These are phyloP conservation scores for Rosa rugosa DNA, from an alignment of 306 rosid species.

Conservation along the genomic window DNA sequence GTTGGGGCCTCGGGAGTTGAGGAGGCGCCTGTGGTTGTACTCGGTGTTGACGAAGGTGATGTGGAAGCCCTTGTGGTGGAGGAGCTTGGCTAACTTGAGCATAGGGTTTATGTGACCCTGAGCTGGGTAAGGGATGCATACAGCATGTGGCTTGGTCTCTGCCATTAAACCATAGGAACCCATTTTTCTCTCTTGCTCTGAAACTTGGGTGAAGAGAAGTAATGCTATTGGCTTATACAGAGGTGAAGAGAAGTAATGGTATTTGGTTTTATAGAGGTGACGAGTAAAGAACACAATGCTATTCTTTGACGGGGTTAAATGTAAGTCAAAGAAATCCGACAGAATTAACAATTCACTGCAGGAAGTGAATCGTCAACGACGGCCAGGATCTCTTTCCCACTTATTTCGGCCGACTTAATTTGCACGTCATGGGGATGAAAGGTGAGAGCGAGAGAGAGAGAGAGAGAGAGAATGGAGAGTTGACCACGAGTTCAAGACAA, in stretches of 20 bases:
- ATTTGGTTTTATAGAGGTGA: too few relatives aligned
- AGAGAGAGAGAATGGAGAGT: too few relatives aligned
- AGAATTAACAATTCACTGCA: neutral
- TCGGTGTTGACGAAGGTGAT: slow-evolving; percentile 46
- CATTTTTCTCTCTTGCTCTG: slow-evolving; percentile 1
- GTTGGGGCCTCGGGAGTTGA: slow-evolving; percentile 28
- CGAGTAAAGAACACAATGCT: neutral
- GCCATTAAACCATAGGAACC: neutral
- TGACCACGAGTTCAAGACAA: too few relatives aligned
- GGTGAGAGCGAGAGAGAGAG: too few relatives aligned
- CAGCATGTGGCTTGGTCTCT: slow-evolving; percentile 26
- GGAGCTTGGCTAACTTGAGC: slow-evolving; percentile 40
- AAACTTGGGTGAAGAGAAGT: neutral
- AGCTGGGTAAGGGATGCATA: slow-evolving; percentile 41
- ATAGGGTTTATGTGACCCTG: slow-evolving; percentile 47
- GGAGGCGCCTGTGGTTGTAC: slow-evolving; percentile 44
- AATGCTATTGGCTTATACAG: neutral
- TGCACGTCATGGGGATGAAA: neutral
- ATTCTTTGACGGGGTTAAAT: neutral
- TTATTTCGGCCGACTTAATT: neutral
- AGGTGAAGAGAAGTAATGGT: neutral
- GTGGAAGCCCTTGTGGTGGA: slow-evolving; percentile 42
- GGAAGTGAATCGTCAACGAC: neutral
- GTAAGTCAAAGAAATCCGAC: neutral
- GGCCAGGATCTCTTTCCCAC: neutral